Percentiles rank a stretch among this genome's conserved stretches.
phyloP scores from a whole-genome alignment of 2,329 filamentous ascomycete species.

The Coniella lustricola region DNA sequence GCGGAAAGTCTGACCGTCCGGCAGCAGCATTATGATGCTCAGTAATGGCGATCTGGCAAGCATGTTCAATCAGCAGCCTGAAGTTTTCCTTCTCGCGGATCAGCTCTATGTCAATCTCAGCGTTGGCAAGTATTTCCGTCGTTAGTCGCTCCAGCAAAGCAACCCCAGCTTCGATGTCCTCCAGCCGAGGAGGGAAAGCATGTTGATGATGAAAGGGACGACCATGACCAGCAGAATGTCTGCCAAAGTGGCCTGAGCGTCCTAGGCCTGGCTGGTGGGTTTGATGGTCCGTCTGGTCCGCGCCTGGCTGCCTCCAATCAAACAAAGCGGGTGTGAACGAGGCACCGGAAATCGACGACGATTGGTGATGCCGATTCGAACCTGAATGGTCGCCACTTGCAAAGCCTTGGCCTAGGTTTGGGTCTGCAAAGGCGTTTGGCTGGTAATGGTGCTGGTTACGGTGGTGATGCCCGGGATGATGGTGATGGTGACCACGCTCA shows the following conservation, averaged over 20 bases:
- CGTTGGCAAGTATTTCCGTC: slow-evolving; percentile 42
- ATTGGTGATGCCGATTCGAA: slow-evolving; percentile 26
- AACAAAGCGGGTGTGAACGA: slow-evolving; percentile 18
- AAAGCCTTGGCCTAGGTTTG: slow-evolving; percentile 20
- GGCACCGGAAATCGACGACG: slow-evolving; percentile 26
- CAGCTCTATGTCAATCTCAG: slow-evolving; percentile 58
- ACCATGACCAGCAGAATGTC: slow-evolving; percentile 3
- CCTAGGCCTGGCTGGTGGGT: slow-evolving; percentile 12
- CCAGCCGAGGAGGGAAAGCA: slow-evolving; percentile 26
- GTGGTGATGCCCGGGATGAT: slow-evolving; percentile 18
- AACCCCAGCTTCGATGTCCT: slow-evolving; percentile 43
- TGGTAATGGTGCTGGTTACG: slow-evolving; percentile 26
- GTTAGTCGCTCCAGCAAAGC: slow-evolving; percentile 43
- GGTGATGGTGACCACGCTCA: no score
- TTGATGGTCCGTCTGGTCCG: slow-evolving; percentile 16
- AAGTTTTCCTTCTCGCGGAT: slow-evolving; percentile 66
- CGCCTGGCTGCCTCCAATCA: slow-evolving; percentile 23
- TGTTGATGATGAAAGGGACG: slow-evolving; percentile 23
- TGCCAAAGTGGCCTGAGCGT: slow-evolving; percentile 11
- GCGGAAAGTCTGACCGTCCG: slow-evolving; percentile 38
- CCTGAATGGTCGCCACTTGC: slow-evolving; percentile 15
- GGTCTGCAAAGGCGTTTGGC: slow-evolving; percentile 25
- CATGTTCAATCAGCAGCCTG: slow-evolving; percentile 53
- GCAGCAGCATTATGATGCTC: slow-evolving; percentile 40
- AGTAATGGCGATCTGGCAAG: slow-evolving; percentile 54